Conservation (phyloP, 345 rosid genomes). For the Fremontodendron californicum region DNA sequence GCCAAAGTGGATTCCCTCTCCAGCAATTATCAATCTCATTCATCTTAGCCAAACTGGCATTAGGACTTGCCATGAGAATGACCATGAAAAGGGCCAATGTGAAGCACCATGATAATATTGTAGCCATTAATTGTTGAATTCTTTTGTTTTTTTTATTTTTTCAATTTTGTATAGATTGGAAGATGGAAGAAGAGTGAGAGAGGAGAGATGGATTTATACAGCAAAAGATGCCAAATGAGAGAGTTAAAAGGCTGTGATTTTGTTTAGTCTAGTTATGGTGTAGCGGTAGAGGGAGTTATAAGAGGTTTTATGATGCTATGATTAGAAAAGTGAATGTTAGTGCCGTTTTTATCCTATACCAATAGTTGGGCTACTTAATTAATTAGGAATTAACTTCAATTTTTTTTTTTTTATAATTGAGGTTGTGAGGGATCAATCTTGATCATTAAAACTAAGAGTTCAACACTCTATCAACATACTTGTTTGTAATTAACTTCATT, state of each 20-base stretch:
- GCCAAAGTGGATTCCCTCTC: conserved; percentile 48
- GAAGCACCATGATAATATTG: neutral
- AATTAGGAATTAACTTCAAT: too few species aligned
- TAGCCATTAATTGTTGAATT: neutral
- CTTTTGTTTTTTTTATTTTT: neutral
- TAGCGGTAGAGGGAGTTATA: neutral
- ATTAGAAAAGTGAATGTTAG: neutral
- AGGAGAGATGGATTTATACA: neutral
- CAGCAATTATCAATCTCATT: conserved; percentile 75
- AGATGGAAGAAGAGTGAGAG: neutral
- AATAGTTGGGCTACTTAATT: neutral
- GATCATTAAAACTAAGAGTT: too few species aligned
- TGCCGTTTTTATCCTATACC: neutral
- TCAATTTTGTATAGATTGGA: neutral
- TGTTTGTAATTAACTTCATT: too few species aligned
- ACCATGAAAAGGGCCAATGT: conserved; percentile 17
- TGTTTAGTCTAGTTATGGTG: neutral
- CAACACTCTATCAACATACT: too few species aligned
- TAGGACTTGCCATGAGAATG: neutral
- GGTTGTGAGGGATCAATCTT: too few species aligned
- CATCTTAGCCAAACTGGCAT: conserved; percentile 21
- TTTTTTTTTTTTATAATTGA: too few species aligned
- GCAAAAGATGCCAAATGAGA: neutral
- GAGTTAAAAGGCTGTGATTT: neutral
- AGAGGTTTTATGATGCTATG: neutral